A percentile compares a stretch with the other conserved stretches of the same genome.
Conservation (phyloP, 345 rosid species). For the Hibiscus trionum region DNA sequence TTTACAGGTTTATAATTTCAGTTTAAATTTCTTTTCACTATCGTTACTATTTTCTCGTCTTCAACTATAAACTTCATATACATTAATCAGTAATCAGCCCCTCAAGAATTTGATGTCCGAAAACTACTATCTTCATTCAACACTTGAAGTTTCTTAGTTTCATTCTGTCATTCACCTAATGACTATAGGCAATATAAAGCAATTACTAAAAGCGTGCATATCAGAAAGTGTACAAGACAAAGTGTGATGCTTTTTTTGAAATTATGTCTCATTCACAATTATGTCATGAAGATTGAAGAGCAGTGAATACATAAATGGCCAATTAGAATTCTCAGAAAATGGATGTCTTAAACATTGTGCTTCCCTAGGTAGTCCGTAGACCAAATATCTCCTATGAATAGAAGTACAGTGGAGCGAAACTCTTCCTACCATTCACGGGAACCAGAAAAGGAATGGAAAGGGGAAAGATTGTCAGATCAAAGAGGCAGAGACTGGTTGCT, state of each 20-base stretch:
- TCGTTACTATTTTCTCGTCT: too few relatives aligned
- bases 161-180: not conserved
- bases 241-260: not conserved
- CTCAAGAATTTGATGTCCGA: not conserved
- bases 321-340: not conserved
- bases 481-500: not conserved
- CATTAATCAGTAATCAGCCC: not conserved
- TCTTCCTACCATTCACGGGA: not conserved
- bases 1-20: too few relatives aligned
- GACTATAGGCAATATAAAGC: not conserved
- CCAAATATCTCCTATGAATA: not conserved
- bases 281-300: not conserved
- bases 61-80: not conserved
- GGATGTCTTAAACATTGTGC: not conserved
- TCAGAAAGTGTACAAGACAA: not conserved
- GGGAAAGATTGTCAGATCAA: not conserved
- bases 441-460: not conserved
- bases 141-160: not conserved
- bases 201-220: slow-evolving; percentile 1
- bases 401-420: not conserved
- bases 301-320: not conserved
- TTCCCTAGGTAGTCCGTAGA: not conserved
- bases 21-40: too few relatives aligned
- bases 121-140: not conserved
- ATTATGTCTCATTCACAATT: not conserved